Evolutionary conservation across 768 basidiomycete genomes (phyloP).

Genomic region (Pisolithus albus): DNA sequence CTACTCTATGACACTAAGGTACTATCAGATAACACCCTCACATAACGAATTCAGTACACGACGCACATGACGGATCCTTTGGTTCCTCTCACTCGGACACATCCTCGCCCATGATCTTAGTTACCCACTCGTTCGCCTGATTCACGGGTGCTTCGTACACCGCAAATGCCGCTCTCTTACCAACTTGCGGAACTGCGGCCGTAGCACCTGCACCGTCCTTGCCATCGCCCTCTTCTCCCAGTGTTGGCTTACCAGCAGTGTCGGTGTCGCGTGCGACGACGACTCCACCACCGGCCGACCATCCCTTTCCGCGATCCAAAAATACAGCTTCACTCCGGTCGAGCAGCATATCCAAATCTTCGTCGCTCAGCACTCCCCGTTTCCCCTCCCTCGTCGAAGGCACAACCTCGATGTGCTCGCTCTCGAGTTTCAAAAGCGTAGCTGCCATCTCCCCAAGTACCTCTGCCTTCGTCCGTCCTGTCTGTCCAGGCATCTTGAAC

Average conservation of each 20-base stretch:
- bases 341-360: conserved; percentile 72
- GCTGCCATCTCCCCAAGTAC: conserved; percentile 78
- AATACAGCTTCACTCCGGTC: conserved; percentile 77
- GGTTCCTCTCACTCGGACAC: conserved; percentile 8
- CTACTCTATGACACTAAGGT: no score
- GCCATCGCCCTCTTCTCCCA: conserved; percentile 27
- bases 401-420: conserved; percentile 86
- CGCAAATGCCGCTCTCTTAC: conserved; percentile 58
- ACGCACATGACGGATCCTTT: no score
- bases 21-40: neutral
- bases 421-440: conserved; percentile 69
- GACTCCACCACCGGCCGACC: conserved; percentile 34
- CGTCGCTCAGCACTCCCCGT: conserved; percentile 70
- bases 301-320: conserved; percentile 60
- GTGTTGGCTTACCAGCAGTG: no score
- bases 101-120: conserved; percentile 56
- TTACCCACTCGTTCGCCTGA: conserved; percentile 60
- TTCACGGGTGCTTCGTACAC: conserved; percentile 66
- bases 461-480: conserved; percentile 47
- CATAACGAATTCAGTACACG: no score
- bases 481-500: conserved; percentile 68
- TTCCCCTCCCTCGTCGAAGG: conserved; percentile 60
- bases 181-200: conserved; percentile 1
- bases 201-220: conserved; percentile 13
- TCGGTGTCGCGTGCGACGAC: neutral